Base-by-base conservation (phyloP, 208 protist species). In the Acanthamoeba royreba region DNA sequence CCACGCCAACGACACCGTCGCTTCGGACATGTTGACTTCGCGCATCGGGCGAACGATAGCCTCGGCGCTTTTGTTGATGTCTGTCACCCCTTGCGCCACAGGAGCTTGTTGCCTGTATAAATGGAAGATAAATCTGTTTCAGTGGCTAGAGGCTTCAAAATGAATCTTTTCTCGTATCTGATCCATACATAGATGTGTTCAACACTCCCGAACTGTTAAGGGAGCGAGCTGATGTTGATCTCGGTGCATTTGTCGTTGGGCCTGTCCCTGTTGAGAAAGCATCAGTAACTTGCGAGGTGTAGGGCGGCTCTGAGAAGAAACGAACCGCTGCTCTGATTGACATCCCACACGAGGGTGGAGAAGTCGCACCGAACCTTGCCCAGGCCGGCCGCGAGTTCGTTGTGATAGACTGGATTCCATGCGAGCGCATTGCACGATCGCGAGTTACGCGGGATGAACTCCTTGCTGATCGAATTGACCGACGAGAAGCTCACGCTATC, bases 281-380 rank as follows among this genome's bases (percentile, higher is more conserved):
- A 28, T 66, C 5, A 28, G 33, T 5, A 28, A 17, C 55, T 7
- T 28, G 4, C 55, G 55, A 66, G 9, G 9, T 8, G 35, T 7
- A 66, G 9, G 22, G 35, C 25, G 33, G 4, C 15, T 58, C 52
- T 4, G 19, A 25, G 19, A 58, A 0, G 61, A 47, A 35, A 40
- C 5, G 61, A 17, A 81, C 69, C 69, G 40, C 69, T 81, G 43
- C 47, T 88, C 35, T 88, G 79, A 35, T 96, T 96, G 19, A 95
- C 87, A 83, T 96, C 95, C 95, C 95, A 96, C 35, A 96, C 81
- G 22, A 96, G 58, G 28, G 95, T 96, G 33, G 92, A 96, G 28
- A 42, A 79, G 74, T 94, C 95, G 45, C 42, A 43, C 52, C 95
- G 53, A 17, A 95, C 77, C 42, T 94, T 95, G 72, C 96, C 95